Evolutionary conservation across 1,284 basidiomycete species (phyloP).

Genomic region (Rhizoctonia solani): DNA sequence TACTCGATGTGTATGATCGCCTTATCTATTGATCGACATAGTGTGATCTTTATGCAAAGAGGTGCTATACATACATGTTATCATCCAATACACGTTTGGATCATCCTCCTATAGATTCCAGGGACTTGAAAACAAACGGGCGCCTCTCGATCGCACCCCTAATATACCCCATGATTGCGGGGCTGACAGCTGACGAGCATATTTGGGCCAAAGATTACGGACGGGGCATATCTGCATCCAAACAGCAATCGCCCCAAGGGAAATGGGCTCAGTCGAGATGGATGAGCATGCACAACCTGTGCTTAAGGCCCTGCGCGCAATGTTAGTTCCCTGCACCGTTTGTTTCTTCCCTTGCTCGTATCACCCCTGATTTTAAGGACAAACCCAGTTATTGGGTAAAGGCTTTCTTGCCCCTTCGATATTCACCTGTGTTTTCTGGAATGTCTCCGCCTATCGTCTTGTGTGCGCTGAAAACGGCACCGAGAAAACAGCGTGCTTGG

Average conservation of each 20-base stretch:
- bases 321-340: background rate
- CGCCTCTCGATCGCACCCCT: too few species aligned
- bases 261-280: conserved; percentile 25
- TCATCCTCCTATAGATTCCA: too few species aligned
- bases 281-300: background rate
- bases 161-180: too few species aligned
- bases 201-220: background rate
- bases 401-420: background rate
- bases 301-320: conserved; percentile 21
- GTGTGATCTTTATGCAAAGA: too few species aligned
- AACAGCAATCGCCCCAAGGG: background rate
- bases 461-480: conserved; percentile 19
- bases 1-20: too few species aligned
- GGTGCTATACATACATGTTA: too few species aligned
- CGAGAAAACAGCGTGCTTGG: conserved; percentile 28
- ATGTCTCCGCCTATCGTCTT: conserved; percentile 25
- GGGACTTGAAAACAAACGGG: too few species aligned
- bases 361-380: background rate
- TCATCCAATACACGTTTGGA: too few species aligned
- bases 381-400: background rate
- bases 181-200: too few species aligned
- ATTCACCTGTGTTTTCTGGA: background rate
- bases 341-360: background rate
- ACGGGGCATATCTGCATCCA: background rate
- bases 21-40: too few species aligned